Evolutionary conservation across 192 early-diverging fungal species (phyloP).

Genomic region (Umbelopsis ramanniana): DNA sequence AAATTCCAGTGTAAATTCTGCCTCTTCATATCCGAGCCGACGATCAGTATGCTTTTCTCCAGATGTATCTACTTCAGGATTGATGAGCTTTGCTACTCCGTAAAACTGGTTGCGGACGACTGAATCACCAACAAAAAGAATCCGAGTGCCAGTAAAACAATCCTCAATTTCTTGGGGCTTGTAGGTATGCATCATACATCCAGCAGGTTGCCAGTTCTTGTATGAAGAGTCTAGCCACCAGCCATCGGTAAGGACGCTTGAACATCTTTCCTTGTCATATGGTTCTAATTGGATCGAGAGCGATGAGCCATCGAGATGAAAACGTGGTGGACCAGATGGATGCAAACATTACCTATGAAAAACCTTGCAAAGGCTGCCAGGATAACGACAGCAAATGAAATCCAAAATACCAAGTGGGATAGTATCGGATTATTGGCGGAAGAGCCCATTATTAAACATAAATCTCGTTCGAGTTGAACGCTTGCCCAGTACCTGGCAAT

Average conservation of each 20-base stretch:
- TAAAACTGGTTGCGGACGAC: constrained; percentile 64
- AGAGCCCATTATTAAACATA: not conserved
- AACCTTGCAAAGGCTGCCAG: not conserved
- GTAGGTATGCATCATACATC: constrained; percentile 66
- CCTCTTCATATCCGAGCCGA: constrained; percentile 35
- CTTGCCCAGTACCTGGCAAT: not conserved
- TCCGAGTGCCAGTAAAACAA: constrained; percentile 53
- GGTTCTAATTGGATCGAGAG: constrained; percentile 36
- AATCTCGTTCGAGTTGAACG: not conserved
- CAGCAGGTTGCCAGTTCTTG: constrained; percentile 62
- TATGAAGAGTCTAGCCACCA: constrained; percentile 52
- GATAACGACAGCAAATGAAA: constrained; percentile 18
- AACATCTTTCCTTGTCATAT: constrained; percentile 43
- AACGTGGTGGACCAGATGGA: no score
- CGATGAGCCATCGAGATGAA: not conserved
- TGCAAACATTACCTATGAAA: not conserved
- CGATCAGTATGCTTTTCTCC: constrained; percentile 49
- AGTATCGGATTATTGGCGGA: constrained; percentile 13
- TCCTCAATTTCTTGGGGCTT: constrained; percentile 35
- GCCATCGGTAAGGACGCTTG: constrained; percentile 50
- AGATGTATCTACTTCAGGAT: constrained; percentile 35
- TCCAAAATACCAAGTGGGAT: constrained; percentile 20
- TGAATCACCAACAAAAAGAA: constrained; percentile 74
- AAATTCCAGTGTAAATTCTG: constrained; percentile 55
- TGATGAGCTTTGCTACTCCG: constrained; percentile 52